phyloP scores from a whole-genome alignment of 1,284 basidiomycete genomes.

The Leccinum subfulvum region DNA sequence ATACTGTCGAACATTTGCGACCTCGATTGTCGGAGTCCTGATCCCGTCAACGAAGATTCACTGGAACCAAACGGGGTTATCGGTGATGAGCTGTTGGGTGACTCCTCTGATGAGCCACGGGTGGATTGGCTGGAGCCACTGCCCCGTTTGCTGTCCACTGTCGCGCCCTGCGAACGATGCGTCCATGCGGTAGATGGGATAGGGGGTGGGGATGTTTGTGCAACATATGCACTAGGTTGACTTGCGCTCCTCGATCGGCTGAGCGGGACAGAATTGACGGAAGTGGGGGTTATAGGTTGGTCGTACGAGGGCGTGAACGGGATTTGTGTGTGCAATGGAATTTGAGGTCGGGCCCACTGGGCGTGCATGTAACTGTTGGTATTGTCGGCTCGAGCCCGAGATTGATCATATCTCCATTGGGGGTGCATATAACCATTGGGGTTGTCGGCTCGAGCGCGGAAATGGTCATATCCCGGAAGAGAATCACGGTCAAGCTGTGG shows the following conservation, averaged over 20 bases:
- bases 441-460: slow-evolving; percentile 75
- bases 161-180: slow-evolving; percentile 49
- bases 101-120: slow-evolving; percentile 71
- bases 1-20: slow-evolving; percentile 51
- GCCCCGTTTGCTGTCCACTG: slow-evolving; percentile 57
- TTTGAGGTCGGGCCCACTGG: slow-evolving; percentile 33
- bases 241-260: slow-evolving; percentile 71
- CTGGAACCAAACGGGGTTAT: slow-evolving; percentile 84
- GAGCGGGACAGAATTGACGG: slow-evolving; percentile 32
- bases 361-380: neutral
- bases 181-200: slow-evolving; percentile 57
- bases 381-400: neutral
- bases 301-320: slow-evolving; percentile 53
- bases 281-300: slow-evolving; percentile 30
- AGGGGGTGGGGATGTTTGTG: slow-evolving; percentile 56
- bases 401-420: slow-evolving; percentile 50
- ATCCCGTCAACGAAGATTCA: slow-evolving; percentile 68
- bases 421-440: slow-evolving; percentile 61
- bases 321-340: slow-evolving; percentile 65
- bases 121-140: slow-evolving; percentile 81
- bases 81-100: slow-evolving; percentile 76
- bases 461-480: slow-evolving; percentile 46
- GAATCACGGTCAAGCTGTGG: slow-evolving; percentile 58
- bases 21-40: slow-evolving; percentile 50
- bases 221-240: slow-evolving; percentile 68